phyloP scores from a whole-genome alignment of 2,329 filamentous ascomycete species.

The Bipolaris victoriae region DNA sequence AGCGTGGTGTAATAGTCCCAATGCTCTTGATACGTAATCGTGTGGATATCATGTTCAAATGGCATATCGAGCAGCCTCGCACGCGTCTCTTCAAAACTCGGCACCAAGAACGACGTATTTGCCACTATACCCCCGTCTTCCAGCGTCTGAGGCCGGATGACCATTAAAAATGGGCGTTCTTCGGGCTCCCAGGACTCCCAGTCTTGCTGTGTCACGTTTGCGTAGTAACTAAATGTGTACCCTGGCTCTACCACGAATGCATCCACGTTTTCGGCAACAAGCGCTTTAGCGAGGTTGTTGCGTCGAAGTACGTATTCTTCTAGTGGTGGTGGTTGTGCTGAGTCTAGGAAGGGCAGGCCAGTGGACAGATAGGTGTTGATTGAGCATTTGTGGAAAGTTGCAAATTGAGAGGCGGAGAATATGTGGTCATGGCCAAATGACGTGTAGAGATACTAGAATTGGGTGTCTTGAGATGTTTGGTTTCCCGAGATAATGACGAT shows the following conservation, averaged over 20 bases:
- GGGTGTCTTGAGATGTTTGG: background rate
- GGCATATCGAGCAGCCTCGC: conserved; percentile 66
- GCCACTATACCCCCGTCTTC: conserved; percentile 54
- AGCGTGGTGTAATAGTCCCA: conserved; percentile 68
- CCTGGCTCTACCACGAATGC: conserved; percentile 69
- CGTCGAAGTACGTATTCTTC: conserved; percentile 63
- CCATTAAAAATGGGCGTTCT: conserved; percentile 68
- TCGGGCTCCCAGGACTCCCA: conserved; percentile 72
- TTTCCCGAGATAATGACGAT: background rate
- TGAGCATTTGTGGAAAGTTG: conserved; percentile 57
- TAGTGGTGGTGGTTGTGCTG: conserved; percentile 55
- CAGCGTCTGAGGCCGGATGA: conserved; percentile 58
- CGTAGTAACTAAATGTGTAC: conserved; percentile 70
- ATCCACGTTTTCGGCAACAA: conserved; percentile 59
- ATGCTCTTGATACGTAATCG: conserved; percentile 68
- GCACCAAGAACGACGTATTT: conserved; percentile 64
- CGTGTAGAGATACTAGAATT: background rate
- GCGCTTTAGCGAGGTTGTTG: conserved; percentile 62
- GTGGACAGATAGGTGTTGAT: conserved; percentile 58
- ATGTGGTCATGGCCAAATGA: background rate
- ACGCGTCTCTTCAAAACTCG: conserved; percentile 66
- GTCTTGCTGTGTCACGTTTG: conserved; percentile 64
- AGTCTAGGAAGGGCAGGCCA: conserved; percentile 62
- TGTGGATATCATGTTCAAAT: conserved; percentile 56
- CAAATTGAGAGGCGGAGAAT: background rate